Evolutionary conservation across 768 basidiomycete genomes (phyloP).

Genomic region (Naganishia kalamii): DNA sequence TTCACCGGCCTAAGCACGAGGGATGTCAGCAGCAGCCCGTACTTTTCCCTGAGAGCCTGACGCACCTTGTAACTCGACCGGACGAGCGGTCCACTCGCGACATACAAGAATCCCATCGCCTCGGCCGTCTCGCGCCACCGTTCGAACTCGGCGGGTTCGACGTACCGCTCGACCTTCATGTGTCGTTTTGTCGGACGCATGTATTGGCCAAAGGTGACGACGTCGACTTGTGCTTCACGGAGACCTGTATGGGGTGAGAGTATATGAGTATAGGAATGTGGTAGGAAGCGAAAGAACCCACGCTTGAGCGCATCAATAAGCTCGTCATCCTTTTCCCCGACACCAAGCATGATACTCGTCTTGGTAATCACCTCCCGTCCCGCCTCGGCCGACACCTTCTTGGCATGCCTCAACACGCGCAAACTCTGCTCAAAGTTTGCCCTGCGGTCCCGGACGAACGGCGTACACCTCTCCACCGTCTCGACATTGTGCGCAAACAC

Average conservation of each 20-base stretch:
- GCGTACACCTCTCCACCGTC: constrained; percentile 88
- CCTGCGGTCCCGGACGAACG: constrained; percentile 87
- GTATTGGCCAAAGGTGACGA: constrained; percentile 98
- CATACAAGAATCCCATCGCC: constrained; percentile 91
- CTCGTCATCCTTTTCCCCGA: constrained; percentile 83
- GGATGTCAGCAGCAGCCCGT: background rate
- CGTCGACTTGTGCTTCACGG: constrained; percentile 80
- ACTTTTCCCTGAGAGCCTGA: constrained; percentile 7
- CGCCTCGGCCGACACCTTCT: constrained; percentile 37
- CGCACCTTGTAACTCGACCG: constrained; percentile 92
- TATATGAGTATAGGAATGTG: background rate
- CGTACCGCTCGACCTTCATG: constrained; percentile 98
- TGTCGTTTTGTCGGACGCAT: constrained; percentile 98
- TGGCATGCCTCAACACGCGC: constrained; percentile 43
- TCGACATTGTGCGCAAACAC: constrained; percentile 98
- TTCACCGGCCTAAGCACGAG: constrained; percentile 71
- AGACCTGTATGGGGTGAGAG: constrained; percentile 57
- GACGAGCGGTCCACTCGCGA: constrained; percentile 92
- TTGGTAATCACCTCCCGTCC: constrained; percentile 71
- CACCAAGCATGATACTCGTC: constrained; percentile 97
- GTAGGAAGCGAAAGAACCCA: constrained; percentile 44
- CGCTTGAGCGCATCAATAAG: constrained; percentile 74
- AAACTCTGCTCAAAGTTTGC: constrained; percentile 72
- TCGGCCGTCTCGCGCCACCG: constrained; percentile 85
- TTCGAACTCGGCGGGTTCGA: constrained; percentile 87